A percentile compares a stretch with the other conserved stretches of the same genome.
These are phyloP conservation scores for Leccinum ochraceum DNA, from an alignment of 768 basidiomycete species.

Conservation along the genomic window DNA sequence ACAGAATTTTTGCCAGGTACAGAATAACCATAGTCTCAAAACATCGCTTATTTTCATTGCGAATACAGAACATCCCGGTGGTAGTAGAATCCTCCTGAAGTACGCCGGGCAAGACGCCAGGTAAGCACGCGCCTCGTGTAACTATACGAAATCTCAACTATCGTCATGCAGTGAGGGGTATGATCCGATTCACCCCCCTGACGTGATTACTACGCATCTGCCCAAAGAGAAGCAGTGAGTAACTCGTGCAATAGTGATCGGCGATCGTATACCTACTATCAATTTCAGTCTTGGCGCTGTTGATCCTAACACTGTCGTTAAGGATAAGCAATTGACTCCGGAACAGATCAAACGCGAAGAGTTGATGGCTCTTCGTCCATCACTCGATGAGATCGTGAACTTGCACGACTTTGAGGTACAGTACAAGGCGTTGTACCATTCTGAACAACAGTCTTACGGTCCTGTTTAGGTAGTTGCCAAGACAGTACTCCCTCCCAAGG, in stretches of 20 bases:
- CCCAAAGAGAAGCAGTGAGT: conserved; percentile 79
- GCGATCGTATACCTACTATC: conserved; percentile 1
- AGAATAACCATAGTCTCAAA: conserved; percentile 40
- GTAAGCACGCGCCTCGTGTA: conserved; percentile 38
- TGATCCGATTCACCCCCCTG: conserved; percentile 85
- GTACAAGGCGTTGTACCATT: conserved; percentile 35
- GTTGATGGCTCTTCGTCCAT: conserved; percentile 60
- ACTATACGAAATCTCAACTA: not conserved
- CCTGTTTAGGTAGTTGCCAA: conserved; percentile 69
- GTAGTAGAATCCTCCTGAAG: conserved; percentile 78
- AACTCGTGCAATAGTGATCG: not conserved
- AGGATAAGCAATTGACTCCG: conserved; percentile 60
- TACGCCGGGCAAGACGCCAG: conserved; percentile 88
- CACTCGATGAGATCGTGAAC: conserved; percentile 77
- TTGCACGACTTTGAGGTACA: conserved; percentile 89
- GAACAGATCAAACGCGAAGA: conserved; percentile 69
- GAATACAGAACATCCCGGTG: conserved; percentile 65
- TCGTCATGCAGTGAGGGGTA: conserved; percentile 49
- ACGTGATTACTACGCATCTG: conserved; percentile 73
- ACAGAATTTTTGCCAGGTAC: conserved; percentile 75
- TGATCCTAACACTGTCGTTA: conserved; percentile 63
- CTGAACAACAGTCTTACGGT: not conserved
- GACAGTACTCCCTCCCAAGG: conserved; percentile 74
- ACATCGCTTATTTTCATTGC: not conserved
- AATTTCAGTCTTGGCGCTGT: conserved; percentile 62